Evolutionary conservation across 2,329 filamentous ascomycete genomes (phyloP), one percentile per base, ranked within the genome.

Genomic region (Neurospora crassa): DNA sequence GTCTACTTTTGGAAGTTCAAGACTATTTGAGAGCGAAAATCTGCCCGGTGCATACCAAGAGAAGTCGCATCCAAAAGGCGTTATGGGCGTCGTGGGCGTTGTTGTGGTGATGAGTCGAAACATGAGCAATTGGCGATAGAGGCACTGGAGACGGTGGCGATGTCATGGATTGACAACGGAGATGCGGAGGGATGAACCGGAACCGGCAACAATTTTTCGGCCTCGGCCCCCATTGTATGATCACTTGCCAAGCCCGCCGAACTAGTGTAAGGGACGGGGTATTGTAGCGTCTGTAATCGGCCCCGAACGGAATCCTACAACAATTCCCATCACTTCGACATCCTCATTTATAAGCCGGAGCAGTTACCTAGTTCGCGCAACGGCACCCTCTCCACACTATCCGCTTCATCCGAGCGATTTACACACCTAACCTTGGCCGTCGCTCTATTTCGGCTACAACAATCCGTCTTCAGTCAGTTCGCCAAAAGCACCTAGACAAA

Each of bases 121-220:
- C 24, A 59, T 18, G 14, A 34, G 34, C 53, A 34, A 34, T 11
- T 10, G 7, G 16, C 7, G 10, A 37, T 37, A 8, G 34, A 59
- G 53, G 18, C 2, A 10, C 16, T 59, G 24, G 24, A 59, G 53
- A 59, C 53, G 7, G 53, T 59, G 24, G 24, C 53, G 53, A 59
- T 18, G 24, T 34, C 53, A 34, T 59, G 53, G 7, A 11, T 59
- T 7, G 14, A 59, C 34, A 34, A 69, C 68, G 29, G 45, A 37
- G 34, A 63, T 42, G 10, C 45, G 70, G 53, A 68, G 68, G 47
- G 47, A 59, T 59, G 53, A 59, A 59, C 53, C 24, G 53, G 53
- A 59, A 59, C 53, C 53, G 68, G 70, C 70, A 69, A 45, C 69
- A 70, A 71, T 59, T 70, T 71, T 59, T 71, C 68, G 70, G 68